These are phyloP conservation scores for Agrostemma githago DNA, from an alignment of 148 eudicot genomes.

Conservation along the genomic window DNA sequence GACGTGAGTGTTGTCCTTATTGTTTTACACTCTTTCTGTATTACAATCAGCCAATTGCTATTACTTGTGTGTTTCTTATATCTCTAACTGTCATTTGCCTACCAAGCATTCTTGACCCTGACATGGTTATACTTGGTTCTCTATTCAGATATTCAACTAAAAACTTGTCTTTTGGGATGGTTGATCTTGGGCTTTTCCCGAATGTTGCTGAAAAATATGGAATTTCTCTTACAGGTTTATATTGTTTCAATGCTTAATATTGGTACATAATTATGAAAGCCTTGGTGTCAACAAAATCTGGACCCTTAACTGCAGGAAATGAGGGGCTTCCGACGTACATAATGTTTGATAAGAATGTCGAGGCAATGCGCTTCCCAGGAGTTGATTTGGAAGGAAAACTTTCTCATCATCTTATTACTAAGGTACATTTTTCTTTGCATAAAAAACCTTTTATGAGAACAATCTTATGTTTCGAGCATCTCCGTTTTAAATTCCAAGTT, in stretches of 20 bases:
- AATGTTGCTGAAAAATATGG: conserved; percentile 81
- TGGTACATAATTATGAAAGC: background rate
- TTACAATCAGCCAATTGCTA: conserved; percentile 5
- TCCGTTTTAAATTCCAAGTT: background rate
- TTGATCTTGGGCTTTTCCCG: conserved; percentile 95
- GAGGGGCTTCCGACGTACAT: conserved; percentile 70
- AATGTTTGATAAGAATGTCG: conserved; percentile 61
- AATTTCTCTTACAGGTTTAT: conserved; percentile 51
- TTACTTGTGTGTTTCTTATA: conserved; percentile 4
- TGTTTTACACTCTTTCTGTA: background rate
- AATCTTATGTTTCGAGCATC: background rate
- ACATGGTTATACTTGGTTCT: conserved; percentile 4
- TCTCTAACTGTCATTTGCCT: background rate
- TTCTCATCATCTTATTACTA: conserved; percentile 49
- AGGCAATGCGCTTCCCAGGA: conserved; percentile 68
- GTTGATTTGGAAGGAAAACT: conserved; percentile 46
- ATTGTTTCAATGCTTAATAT: conserved; percentile 10
- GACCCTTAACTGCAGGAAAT: conserved; percentile 39
- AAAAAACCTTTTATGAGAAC: background rate
- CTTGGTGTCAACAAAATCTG: background rate
- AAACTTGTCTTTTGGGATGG: conserved; percentile 74
- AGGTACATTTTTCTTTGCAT: conserved; percentile 40
- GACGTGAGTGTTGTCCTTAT: conserved; percentile 50
- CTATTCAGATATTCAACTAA: conserved; percentile 72
- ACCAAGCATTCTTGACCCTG: conserved; percentile 1